Percentiles rank a stretch among this genome's conserved stretches.
Evolutionary conservation across 2,329 filamentous ascomycete species (phyloP).

Genomic region (Plectosphaerella plurivora): DNA sequence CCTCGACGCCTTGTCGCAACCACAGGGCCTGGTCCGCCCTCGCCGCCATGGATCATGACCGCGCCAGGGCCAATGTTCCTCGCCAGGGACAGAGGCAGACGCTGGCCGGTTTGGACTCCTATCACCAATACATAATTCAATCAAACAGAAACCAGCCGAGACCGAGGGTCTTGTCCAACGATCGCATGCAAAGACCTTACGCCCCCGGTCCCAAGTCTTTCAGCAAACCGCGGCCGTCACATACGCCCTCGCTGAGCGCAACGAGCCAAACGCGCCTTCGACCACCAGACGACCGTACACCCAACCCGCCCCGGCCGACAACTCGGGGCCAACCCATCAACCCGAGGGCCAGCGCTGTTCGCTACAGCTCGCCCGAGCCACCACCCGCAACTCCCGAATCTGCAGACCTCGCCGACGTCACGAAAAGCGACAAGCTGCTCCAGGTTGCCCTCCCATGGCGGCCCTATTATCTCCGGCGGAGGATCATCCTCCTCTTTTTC

Average conservation of each 20-base stretch:
- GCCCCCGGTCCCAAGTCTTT: not conserved
- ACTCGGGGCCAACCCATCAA: conserved; percentile 1
- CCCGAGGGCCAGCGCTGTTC: not conserved
- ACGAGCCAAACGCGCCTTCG: not conserved
- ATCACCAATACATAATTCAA: conserved; percentile 12
- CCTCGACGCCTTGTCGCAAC: too few relatives aligned
- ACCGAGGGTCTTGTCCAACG: not conserved
- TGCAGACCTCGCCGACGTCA: not conserved
- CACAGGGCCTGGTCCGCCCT: too few relatives aligned
- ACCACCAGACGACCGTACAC: not conserved
- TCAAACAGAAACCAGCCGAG: conserved; percentile 3
- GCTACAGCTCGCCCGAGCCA: not conserved
- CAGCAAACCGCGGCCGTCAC: conserved; percentile 1
- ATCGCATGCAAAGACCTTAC: not conserved
- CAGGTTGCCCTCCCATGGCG: conserved; percentile 26
- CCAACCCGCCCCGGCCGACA: not conserved
- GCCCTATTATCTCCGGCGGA: conserved; percentile 28
- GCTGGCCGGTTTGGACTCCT: conserved; percentile 10
- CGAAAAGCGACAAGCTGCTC: conserved; percentile 16
- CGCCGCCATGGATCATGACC: conserved; percentile 7
- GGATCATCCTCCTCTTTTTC: conserved; percentile 23
- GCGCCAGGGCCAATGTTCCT: conserved; percentile 13
- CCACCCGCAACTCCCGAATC: not conserved
- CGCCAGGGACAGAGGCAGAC: conserved; percentile 8
- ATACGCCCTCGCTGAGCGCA: not conserved